These are phyloP conservation scores for Fraxinus excelsior DNA, from an alignment of 257 asterid species.

Conservation along the genomic window DNA sequence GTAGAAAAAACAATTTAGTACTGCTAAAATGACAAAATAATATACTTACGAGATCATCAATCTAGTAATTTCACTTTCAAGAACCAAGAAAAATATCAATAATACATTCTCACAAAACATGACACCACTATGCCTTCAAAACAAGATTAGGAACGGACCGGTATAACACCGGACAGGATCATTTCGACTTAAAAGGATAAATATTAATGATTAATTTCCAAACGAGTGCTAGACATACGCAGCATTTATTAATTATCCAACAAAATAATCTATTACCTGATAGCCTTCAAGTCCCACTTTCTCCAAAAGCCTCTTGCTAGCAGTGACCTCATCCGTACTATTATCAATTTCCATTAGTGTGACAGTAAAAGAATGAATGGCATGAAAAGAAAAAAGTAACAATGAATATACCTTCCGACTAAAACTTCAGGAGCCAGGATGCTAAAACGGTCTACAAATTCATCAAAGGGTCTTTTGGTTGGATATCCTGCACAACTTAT, in stretches of 20 bases:
- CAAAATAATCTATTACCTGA: slow-evolving; percentile 59
- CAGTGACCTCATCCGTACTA: slow-evolving; percentile 89
- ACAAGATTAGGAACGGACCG: too few species aligned
- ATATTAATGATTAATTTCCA: background rate
- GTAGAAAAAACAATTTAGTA: background rate
- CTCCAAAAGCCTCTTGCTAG: slow-evolving; percentile 91
- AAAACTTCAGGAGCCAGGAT: slow-evolving; percentile 90
- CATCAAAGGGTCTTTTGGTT: slow-evolving; percentile 81
- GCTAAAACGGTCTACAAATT: slow-evolving; percentile 90
- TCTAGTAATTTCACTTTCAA: background rate
- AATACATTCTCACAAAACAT: background rate
- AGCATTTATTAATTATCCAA: slow-evolving; percentile 1
- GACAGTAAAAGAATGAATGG: slow-evolving; percentile 20
- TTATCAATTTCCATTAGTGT: slow-evolving; percentile 29
- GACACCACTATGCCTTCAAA: background rate
- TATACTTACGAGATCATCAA: background rate
- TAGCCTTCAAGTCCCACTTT: slow-evolving; percentile 95
- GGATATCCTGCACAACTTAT: slow-evolving; percentile 99
- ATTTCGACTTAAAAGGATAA: background rate
- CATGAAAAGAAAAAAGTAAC: slow-evolving; percentile 8
- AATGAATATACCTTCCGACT: slow-evolving; percentile 67
- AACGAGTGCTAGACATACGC: background rate
- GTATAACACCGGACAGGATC: background rate
- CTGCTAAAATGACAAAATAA: background rate
- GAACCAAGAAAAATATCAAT: background rate